These are phyloP conservation scores for Amaranthus cruentus DNA, from an alignment of 148 eudicot genomes.

Conservation along the genomic window DNA sequence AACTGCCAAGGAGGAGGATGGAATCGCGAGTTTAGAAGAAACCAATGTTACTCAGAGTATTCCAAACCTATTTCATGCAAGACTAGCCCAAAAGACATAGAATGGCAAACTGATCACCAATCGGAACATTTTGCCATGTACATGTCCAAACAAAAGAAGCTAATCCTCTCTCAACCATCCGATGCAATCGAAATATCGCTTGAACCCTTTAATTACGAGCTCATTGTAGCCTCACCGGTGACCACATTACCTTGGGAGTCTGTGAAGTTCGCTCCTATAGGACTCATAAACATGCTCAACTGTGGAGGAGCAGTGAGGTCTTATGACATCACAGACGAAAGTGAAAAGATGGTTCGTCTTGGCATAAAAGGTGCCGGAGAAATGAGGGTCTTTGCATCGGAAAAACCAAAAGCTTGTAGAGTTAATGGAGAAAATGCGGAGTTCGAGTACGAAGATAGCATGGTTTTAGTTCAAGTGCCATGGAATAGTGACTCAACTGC, in stretches of 20 bases:
- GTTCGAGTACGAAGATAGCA: slow-evolving; percentile 34
- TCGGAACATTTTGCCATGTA: slow-evolving; percentile 58
- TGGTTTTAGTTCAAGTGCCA: slow-evolving; percentile 38
- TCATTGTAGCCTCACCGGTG: slow-evolving; percentile 65
- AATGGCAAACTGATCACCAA: slow-evolving; percentile 65
- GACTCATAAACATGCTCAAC: slow-evolving; percentile 44
- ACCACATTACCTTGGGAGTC: slow-evolving; percentile 20
- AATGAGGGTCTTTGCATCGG: slow-evolving; percentile 36
- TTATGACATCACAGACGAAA: slow-evolving; percentile 27
- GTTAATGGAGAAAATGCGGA: slow-evolving; percentile 29
- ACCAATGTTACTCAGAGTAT: slow-evolving; percentile 54
- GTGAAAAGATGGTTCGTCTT: slow-evolving; percentile 33
- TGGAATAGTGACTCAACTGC: slow-evolving; percentile 28
- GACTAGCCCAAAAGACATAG: slow-evolving; percentile 61
- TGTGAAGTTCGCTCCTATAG: slow-evolving; percentile 62
- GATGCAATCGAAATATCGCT: slow-evolving; percentile 47
- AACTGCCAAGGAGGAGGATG: slow-evolving; percentile 98
- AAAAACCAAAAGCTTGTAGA: slow-evolving; percentile 30
- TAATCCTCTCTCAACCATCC: slow-evolving; percentile 41
- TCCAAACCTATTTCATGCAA: slow-evolving; percentile 43
- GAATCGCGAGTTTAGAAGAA: slow-evolving; percentile 56
- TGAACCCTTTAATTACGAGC: slow-evolving; percentile 76
- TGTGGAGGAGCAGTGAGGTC: slow-evolving; percentile 38
- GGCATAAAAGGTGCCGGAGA: slow-evolving; percentile 54
- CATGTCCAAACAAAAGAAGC: slow-evolving; percentile 43